These are phyloP conservation scores for Magnaporthiopsis rhizophila DNA, from an alignment of 2,329 filamentous ascomycete species.

Conservation along the genomic window DNA sequence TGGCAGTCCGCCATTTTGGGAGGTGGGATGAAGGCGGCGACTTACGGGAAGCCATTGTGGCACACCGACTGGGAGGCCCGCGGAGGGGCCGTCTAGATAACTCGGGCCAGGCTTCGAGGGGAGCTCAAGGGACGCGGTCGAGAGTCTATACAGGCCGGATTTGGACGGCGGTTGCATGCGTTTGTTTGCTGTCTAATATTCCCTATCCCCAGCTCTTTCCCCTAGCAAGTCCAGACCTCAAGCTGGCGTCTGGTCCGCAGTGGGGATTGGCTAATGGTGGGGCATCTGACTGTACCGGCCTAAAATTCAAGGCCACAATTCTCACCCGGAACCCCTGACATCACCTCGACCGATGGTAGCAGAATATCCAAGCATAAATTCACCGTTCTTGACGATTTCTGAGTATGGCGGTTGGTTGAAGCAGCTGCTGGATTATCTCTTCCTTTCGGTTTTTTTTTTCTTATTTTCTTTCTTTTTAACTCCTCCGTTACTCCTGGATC, in stretches of 20 bases:
- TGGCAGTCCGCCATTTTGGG: neutral
- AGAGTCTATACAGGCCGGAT: neutral
- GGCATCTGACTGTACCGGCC: neutral
- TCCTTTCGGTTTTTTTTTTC: too few species aligned
- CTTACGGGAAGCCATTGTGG: conserved; percentile 9
- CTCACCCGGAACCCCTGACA: neutral
- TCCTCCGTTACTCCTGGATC: too few species aligned
- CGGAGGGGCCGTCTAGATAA: conserved; percentile 8
- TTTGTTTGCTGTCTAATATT: neutral
- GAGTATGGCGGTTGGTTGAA: too few species aligned
- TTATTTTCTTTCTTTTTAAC: too few species aligned
- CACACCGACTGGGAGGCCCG: conserved; percentile 7
- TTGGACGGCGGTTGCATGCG: neutral
- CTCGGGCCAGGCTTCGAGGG: conserved; percentile 5
- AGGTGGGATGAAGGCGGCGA: neutral
- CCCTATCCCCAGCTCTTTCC: neutral
- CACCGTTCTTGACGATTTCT: too few species aligned
- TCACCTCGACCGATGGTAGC: too few species aligned
- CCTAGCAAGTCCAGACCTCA: neutral
- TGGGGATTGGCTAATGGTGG: neutral
- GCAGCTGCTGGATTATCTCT: too few species aligned
- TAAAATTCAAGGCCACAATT: neutral
- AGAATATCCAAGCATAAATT: too few species aligned
- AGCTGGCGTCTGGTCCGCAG: neutral
- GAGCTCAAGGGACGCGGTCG: neutral